Conservation (phyloP, 495 filamentous ascomycete genomes). For the Penicillium tannophilum region DNA sequence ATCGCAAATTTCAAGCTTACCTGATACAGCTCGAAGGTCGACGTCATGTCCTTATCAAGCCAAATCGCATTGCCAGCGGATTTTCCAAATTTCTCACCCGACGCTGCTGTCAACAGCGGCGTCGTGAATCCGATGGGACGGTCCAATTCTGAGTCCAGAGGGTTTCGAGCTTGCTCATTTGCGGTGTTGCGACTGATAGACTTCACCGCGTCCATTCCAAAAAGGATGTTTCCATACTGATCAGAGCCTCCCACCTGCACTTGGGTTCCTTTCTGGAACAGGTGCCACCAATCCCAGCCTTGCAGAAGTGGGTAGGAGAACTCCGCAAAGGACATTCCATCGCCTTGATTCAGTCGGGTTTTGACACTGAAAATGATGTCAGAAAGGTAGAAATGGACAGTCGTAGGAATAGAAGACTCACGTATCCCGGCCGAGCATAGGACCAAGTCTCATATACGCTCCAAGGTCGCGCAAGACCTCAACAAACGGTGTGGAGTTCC, state of each 20-base stretch:
- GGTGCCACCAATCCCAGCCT: conserved; percentile 93
- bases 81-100: conserved; percentile 93
- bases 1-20: conserved; percentile 36
- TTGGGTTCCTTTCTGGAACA: conserved; percentile 68
- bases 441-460: conserved; percentile 68
- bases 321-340: conserved; percentile 92
- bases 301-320: conserved; percentile 93
- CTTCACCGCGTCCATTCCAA: conserved; percentile 84
- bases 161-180: conserved; percentile 28
- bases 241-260: conserved; percentile 94
- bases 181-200: conserved; percentile 58
- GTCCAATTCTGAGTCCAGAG: conserved; percentile 37
- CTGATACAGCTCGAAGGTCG: conserved; percentile 81
- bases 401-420: conserved; percentile 46
- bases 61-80: conserved; percentile 93
- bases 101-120: conserved; percentile 81
- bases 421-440: conserved; percentile 90
- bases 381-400: conserved; percentile 13
- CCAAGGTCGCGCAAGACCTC: conserved; percentile 76
- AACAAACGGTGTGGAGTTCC: conserved; percentile 65
- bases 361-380: conserved; percentile 63
- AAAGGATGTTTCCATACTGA: conserved; percentile 94
- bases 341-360: conserved; percentile 72
- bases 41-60: conserved; percentile 82
- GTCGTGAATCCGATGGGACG: conserved; percentile 83